phyloP scores from a whole-genome alignment of 805 yeast genomes.

The Candida pini region DNA sequence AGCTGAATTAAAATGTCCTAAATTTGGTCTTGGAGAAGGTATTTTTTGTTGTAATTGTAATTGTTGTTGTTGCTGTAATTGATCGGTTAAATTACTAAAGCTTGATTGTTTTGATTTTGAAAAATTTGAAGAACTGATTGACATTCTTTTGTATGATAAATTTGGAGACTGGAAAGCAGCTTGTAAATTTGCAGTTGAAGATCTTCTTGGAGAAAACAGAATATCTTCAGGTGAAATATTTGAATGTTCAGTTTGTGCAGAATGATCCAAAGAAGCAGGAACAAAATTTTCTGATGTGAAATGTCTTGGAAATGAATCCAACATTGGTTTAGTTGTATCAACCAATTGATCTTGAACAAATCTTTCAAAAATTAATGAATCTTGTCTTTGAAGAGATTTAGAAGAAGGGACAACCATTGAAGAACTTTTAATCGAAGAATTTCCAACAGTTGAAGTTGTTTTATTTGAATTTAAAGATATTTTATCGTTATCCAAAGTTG shows the following conservation, averaged over 20 bases:
- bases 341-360: constrained; percentile 54
- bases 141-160: constrained; percentile 14
- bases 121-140: constrained; percentile 13
- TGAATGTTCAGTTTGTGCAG: constrained; percentile 29
- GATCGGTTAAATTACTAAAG: constrained; percentile 24
- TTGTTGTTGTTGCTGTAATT: constrained; percentile 9
- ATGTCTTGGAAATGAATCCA: constrained; percentile 29
- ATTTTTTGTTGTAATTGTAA: background rate
- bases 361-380: constrained; percentile 59
- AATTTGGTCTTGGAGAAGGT: background rate
- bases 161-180: constrained; percentile 25
- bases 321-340: constrained; percentile 25
- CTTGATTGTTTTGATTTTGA: constrained; percentile 18
- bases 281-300: constrained; percentile 45
- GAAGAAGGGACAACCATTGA: background rate
- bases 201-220: constrained; percentile 45
- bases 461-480: constrained; percentile 14
- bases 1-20: background rate
- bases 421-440: background rate
- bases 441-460: constrained; percentile 4
- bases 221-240: constrained; percentile 33
- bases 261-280: constrained; percentile 52
- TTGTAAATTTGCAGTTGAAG: constrained; percentile 47
- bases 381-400: constrained; percentile 14
- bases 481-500: constrained; percentile 15